These are phyloP conservation scores for Amphirosellinia nigrospora DNA, from an alignment of 495 filamentous ascomycete species.

Conservation along the genomic window DNA sequence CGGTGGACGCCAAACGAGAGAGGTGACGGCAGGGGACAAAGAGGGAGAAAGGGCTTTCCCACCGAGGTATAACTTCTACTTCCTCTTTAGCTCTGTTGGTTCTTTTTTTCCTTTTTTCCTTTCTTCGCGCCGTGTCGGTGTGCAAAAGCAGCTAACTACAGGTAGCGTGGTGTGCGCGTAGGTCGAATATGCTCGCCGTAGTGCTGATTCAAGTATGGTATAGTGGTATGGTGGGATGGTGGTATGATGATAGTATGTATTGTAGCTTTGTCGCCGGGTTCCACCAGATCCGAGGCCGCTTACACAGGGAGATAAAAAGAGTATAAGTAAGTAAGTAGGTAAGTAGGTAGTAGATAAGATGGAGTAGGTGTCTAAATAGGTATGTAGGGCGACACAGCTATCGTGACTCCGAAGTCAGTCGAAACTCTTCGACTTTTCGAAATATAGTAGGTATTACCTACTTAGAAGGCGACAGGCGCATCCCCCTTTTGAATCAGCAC, in stretches of 20 bases:
- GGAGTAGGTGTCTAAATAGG: too few relatives aligned
- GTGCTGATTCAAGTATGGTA: neutral
- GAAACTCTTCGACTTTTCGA: neutral
- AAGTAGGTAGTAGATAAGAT: too few relatives aligned
- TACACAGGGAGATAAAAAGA: too few relatives aligned
- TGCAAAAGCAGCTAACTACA: slow-evolving; percentile 17
- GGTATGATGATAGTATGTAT: too few relatives aligned
- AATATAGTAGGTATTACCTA: neutral
- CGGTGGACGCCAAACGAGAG: neutral
- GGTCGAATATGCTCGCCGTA: neutral
- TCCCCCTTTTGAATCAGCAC: slow-evolving; percentile 5
- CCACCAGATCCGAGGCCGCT: neutral
- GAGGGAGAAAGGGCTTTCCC: neutral
- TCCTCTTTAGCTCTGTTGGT: neutral
- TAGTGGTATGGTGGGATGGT: too few relatives aligned
- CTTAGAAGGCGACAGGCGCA: neutral
- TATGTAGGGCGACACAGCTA: neutral
- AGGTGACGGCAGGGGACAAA: neutral
- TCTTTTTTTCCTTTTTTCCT: slow-evolving; percentile 5
- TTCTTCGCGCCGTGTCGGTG: slow-evolving; percentile 12
- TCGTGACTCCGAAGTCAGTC: neutral
- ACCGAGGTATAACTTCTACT: neutral
- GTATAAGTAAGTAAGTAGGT: neutral
- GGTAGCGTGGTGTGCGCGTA: neutral
- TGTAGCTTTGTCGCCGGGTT: neutral